Base-by-base conservation (phyloP, 2,329 filamentous ascomycete genomes). In the Trichoderma simmonsii region DNA sequence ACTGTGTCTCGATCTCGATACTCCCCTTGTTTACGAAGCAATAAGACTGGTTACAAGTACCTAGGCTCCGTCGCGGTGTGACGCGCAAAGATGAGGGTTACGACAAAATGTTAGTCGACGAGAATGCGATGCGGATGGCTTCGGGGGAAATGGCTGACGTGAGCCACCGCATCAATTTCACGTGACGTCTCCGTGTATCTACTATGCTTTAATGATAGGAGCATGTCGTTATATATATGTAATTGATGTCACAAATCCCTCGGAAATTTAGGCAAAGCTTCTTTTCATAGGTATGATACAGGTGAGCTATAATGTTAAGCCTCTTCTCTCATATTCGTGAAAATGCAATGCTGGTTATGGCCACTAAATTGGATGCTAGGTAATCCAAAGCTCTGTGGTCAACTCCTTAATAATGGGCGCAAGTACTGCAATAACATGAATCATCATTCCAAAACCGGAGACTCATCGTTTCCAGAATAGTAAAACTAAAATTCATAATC, bases 391-490 rank as follows among this genome's bases (percentile, higher is more conserved):
- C 15, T 43, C 7, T 8, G 0, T 43, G 7, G 18, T 0, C 3
- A n/a, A 9, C 15, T 8, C 15, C 15, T 6, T 8, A 4, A 18
- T 43, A 18, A 0, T 4, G 15, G 1, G 36, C 3, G 15, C 2
- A 18, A 18, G 3, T 43, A 43, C 7, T 9, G 15, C 7, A 43
- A 2, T 43, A 43, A 0, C 15, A 43, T 43, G 3, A 18, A 43
- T 4, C 15, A 43, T 2, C 15, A n/a, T n/a, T 9, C 15, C 3
- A 43, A 43, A 43, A 4, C 18, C 0, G 18, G 39, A n/a, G 3
- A n/a, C 0, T 9, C 15, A 43, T n/a, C 15, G 7, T 9, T 43
- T 43, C 1, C 1, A n/a, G 15, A 0, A n/a, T 43, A 2, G 7
- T n/a, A 1, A 43, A 43, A 43, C 39, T 43, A 2, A 4, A 1